phyloP scores from a whole-genome alignment of 768 basidiomycete genomes.

The Candolleomyces efflorescens region DNA sequence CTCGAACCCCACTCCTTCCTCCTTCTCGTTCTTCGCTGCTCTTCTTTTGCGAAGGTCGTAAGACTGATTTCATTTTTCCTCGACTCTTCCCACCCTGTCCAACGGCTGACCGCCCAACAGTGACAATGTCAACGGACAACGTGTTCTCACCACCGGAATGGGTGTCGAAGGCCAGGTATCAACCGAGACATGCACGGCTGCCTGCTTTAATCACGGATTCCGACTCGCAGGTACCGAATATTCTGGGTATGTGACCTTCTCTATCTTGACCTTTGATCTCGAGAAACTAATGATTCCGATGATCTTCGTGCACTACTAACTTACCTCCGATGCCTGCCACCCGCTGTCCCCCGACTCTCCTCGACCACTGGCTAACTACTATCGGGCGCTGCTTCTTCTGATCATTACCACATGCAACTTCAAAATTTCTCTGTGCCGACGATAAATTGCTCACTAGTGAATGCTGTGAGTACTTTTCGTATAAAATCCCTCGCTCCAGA shows the following conservation, averaged over 20 bases:
- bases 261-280: background rate
- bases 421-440: background rate
- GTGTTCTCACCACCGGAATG: constrained; percentile 34
- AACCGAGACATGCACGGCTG: constrained; percentile 53
- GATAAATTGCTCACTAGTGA: constrained; percentile 26
- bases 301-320: too few relatives aligned
- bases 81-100: background rate
- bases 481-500: background rate
- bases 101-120: constrained; percentile 18
- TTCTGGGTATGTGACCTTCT: constrained; percentile 24
- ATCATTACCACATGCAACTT: background rate
- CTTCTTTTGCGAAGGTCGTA: constrained; percentile 33
- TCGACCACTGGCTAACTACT: background rate
- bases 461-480: constrained; percentile 44
- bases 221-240: constrained; percentile 36
- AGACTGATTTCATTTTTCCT: constrained; percentile 19
- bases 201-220: constrained; percentile 54
- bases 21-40: constrained; percentile 15
- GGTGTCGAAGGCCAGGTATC: constrained; percentile 41
- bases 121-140: constrained; percentile 39
- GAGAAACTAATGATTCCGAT: background rate
- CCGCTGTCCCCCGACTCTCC: too few relatives aligned
- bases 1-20: background rate
- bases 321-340: background rate
- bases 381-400: background rate